Evolutionary conservation across 805 yeast genomes (phyloP).

Genomic region (Lipomyces orientalis): DNA sequence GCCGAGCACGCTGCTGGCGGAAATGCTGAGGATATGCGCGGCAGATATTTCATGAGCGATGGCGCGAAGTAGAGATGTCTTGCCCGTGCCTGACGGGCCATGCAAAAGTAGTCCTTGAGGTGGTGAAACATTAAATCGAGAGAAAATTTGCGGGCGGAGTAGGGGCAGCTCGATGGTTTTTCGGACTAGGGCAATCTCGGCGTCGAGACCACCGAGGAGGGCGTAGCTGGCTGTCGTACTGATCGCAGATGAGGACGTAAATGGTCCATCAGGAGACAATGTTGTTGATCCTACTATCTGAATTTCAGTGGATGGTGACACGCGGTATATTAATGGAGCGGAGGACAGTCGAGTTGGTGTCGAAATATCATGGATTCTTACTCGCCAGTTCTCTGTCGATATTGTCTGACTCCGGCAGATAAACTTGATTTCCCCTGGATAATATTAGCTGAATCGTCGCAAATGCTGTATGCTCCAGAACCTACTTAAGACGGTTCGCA

Average conservation of each 20-base stretch:
- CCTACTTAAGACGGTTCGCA: not conserved
- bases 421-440: constrained; percentile 49
- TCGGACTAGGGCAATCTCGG: constrained; percentile 65
- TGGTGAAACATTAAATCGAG: constrained; percentile 86
- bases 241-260: not conserved
- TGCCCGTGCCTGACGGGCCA: constrained; percentile 98
- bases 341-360: constrained; percentile 20
- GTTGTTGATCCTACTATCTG: constrained; percentile 28
- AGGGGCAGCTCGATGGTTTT: constrained; percentile 81
- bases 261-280: not conserved
- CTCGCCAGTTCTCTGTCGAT: constrained; percentile 57
- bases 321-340: constrained; percentile 20
- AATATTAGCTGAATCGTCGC: constrained; percentile 36
- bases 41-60: constrained; percentile 69
- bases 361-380: constrained; percentile 40
- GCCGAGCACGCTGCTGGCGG: constrained; percentile 90
- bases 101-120: constrained; percentile 92
- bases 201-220: constrained; percentile 76
- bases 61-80: constrained; percentile 83
- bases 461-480: not conserved
- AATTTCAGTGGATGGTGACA: constrained; percentile 21
- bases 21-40: constrained; percentile 84
- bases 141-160: constrained; percentile 73
- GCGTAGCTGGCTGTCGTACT: constrained; percentile 47
- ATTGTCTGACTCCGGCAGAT: constrained; percentile 56